phyloP scores from a whole-genome alignment of 2,329 filamentous ascomycete genomes.

The Fusarium globosum region DNA sequence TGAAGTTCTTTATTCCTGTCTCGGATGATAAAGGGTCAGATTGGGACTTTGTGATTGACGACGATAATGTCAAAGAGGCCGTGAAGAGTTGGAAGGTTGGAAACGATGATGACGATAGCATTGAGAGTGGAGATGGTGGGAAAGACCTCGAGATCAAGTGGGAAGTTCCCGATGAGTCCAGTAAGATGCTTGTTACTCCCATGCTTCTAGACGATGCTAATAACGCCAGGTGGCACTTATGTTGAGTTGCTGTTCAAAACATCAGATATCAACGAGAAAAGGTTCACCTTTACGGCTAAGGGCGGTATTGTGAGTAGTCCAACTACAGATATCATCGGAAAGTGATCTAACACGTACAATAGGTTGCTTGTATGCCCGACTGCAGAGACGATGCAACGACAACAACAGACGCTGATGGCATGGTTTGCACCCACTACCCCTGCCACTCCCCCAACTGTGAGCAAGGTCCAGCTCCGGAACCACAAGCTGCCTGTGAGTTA shows the following conservation, averaged over 20 bases:
- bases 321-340: accelerated
- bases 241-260: accelerated
- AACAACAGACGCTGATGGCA: neutral
- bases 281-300: neutral
- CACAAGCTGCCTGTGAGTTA: neutral
- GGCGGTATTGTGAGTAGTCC: neutral
- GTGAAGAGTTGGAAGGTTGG: neutral
- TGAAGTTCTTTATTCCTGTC: neutral
- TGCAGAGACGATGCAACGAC: neutral
- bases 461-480: neutral
- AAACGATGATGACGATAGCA: neutral
- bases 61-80: neutral
- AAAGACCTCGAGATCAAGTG: neutral
- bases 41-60: neutral
- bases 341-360: too few species aligned
- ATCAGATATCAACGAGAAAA: accelerated
- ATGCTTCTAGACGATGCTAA: neutral
- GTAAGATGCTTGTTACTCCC: neutral
- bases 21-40: neutral
- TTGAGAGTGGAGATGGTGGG: neutral
- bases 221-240: neutral
- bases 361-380: neutral
- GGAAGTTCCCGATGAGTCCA: neutral
- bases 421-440: neutral
- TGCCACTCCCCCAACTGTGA: neutral